Conservation (phyloP, 371 early-diverging fungal species). For the Choanephora cucurbitarum region DNA sequence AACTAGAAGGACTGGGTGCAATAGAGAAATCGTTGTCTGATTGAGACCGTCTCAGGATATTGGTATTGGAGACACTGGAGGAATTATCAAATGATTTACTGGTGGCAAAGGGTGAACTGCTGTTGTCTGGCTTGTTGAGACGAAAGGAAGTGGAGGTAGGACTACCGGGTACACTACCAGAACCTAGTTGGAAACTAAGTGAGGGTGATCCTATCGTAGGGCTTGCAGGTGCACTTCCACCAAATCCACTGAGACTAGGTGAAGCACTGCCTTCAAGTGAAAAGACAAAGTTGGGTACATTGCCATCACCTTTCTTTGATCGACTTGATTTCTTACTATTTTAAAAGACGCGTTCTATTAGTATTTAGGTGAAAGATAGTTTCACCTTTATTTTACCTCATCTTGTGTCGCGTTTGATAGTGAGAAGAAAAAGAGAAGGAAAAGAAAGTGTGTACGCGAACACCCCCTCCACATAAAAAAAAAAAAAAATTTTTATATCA, state of each 20-base stretch:
- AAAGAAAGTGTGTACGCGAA: no score
- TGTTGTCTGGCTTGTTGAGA: constrained; percentile 11
- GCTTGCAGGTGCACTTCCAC: constrained; percentile 15
- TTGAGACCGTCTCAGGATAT: not conserved
- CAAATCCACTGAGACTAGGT: not conserved
- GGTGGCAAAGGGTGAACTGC: not conserved
- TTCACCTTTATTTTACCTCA: constrained; percentile 5
- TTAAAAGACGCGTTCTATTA: not conserved
- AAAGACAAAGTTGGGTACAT: constrained; percentile 24
- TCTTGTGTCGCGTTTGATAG: not conserved
- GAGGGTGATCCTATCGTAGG: constrained; percentile 14
- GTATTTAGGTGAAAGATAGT: not conserved
- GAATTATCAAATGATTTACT: not conserved
- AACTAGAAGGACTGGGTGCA: not conserved
- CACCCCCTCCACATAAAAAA: no score
- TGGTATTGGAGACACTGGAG: not conserved
- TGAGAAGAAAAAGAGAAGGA: no score
- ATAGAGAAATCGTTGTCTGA: not conserved
- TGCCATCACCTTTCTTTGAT: constrained; percentile 19
- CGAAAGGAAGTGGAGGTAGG: constrained; percentile 3
- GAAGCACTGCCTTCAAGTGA: not conserved
- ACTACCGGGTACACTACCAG: not conserved
- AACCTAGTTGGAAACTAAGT: constrained; percentile 7
- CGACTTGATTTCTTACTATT: constrained; percentile 19
- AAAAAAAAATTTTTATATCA: no score